Percentiles rank a stretch among this genome's conserved stretches.
phyloP scores from a whole-genome alignment of 1,284 basidiomycete species.

The Violaceomyces palustris region DNA sequence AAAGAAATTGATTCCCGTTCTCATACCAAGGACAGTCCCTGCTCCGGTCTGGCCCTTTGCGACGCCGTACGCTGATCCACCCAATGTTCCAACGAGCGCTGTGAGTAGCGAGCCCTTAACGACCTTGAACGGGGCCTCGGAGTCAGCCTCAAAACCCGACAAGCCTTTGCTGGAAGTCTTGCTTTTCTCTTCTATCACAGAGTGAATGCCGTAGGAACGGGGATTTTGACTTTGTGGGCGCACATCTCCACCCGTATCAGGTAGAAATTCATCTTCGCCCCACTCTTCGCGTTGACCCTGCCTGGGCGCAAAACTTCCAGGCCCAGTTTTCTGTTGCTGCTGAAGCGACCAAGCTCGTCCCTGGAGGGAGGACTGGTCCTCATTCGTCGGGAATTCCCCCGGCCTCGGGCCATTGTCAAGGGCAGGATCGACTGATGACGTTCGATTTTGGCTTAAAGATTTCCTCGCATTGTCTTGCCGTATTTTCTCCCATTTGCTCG shows the following conservation, averaged over 20 bases:
- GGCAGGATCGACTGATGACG: too few relatives aligned
- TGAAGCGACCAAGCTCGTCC: too few relatives aligned
- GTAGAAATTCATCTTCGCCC: too few relatives aligned
- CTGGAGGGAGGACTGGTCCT: too few relatives aligned
- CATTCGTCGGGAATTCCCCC: too few relatives aligned
- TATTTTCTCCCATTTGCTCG: conserved; percentile 33
- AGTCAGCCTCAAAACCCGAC: conserved; percentile 10
- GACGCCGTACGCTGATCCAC: conserved; percentile 21
- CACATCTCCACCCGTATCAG: too few relatives aligned
- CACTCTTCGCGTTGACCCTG: too few relatives aligned
- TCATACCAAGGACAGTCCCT: conserved; percentile 12
- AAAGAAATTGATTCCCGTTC: conserved; percentile 21
- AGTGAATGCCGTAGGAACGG: conserved; percentile 16
- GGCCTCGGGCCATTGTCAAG: too few relatives aligned
- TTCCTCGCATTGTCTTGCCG: conserved; percentile 33
- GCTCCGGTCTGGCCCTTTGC: conserved; percentile 18
- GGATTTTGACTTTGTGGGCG: too few relatives aligned
- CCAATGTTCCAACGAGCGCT: conserved; percentile 13
- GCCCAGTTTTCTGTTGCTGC: too few relatives aligned
- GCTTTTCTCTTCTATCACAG: conserved; percentile 23
- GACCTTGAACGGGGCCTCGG: conserved; percentile 22
- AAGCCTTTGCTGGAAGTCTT: neutral
- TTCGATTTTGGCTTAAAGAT: too few relatives aligned
- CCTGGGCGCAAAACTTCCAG: too few relatives aligned
- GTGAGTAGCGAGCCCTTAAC: conserved; percentile 26